These are phyloP conservation scores for Thermomyces lanuginosus DNA, from an alignment of 2,329 filamentous ascomycete genomes.

Conservation along the genomic window DNA sequence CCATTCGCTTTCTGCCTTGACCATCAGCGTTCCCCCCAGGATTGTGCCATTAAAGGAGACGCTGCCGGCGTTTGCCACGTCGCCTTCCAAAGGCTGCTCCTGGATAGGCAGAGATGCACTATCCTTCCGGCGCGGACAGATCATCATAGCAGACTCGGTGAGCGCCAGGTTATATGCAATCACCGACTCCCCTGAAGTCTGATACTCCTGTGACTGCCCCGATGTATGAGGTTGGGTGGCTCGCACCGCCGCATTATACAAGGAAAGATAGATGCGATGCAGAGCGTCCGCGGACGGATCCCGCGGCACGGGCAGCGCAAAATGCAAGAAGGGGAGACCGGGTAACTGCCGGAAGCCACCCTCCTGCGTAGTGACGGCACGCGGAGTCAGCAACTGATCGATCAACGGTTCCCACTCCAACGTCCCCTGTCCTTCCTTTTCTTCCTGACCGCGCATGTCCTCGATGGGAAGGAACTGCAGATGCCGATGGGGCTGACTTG, in stretches of 20 bases:
- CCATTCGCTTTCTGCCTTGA: constrained; percentile 40
- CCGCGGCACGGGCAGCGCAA: constrained; percentile 25
- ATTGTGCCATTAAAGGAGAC: constrained; percentile 42
- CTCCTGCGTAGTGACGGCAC: constrained; percentile 4
- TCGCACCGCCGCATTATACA: constrained; percentile 26
- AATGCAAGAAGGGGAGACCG: constrained; percentile 36
- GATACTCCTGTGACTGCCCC: background rate
- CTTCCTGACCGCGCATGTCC: constrained; percentile 18
- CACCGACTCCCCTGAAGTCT: constrained; percentile 22
- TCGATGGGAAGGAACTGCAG: constrained; percentile 33
- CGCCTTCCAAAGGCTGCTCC: constrained; percentile 8
- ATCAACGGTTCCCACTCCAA: constrained; percentile 34
- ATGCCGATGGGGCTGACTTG: constrained; percentile 33
- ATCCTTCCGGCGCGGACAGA: constrained; percentile 35
- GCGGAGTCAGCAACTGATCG: constrained; percentile 16
- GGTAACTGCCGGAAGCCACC: constrained; percentile 13
- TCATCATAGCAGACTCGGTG: constrained; percentile 37
- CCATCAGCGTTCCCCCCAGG: constrained; percentile 42
- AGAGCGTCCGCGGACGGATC: constrained; percentile 24
- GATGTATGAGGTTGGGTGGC: constrained; percentile 6
- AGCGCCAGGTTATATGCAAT: constrained; percentile 45
- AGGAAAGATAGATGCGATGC: constrained; percentile 23
- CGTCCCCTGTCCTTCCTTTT: background rate
- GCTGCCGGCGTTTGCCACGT: constrained; percentile 15
- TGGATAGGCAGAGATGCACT: constrained; percentile 26